Conservation (phyloP, 2,329 filamentous ascomycete species). For the Rasamsonia emersonii region DNA sequence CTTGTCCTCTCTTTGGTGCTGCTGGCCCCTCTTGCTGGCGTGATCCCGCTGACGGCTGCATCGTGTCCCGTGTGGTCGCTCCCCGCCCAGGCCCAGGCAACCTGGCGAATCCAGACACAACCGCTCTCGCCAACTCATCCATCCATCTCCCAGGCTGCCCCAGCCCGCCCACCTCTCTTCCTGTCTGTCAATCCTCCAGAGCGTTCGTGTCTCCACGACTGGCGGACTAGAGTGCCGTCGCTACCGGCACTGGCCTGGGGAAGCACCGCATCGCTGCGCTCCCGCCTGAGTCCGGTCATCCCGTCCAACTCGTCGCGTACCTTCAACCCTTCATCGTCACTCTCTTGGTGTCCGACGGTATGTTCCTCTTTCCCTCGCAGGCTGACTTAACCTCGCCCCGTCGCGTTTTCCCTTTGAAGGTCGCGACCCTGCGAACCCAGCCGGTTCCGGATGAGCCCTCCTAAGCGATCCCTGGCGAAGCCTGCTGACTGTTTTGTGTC, state of each 20-base stretch:
- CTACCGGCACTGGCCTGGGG: conserved; percentile 1
- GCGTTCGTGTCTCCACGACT: no score
- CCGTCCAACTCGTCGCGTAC: conserved; percentile 10
- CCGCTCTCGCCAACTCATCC: background rate
- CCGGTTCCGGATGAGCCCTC: background rate
- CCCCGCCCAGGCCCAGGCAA: no score
- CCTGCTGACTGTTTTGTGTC: conserved; percentile 11
- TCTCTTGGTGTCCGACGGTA: conserved; percentile 26
- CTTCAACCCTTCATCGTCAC: conserved; percentile 19
- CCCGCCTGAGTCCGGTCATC: background rate
- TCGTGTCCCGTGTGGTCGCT: no score
- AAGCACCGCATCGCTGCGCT: conserved; percentile 1
- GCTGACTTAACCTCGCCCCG: conserved; percentile 1
- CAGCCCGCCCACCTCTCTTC: no score
- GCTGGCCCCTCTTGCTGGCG: no score
- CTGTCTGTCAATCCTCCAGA: no score
- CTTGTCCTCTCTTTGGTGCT: no score
- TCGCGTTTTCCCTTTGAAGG: background rate
- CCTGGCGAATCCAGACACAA: background rate
- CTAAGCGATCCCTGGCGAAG: no score
- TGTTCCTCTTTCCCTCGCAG: conserved; percentile 7
- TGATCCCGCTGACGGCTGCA: no score
- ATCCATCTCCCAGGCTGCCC: no score
- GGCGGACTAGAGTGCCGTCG: no score
- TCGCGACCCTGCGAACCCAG: background rate